phyloP scores from a whole-genome alignment of 106 monocot genomes.

The Apostasia ramifera region DNA sequence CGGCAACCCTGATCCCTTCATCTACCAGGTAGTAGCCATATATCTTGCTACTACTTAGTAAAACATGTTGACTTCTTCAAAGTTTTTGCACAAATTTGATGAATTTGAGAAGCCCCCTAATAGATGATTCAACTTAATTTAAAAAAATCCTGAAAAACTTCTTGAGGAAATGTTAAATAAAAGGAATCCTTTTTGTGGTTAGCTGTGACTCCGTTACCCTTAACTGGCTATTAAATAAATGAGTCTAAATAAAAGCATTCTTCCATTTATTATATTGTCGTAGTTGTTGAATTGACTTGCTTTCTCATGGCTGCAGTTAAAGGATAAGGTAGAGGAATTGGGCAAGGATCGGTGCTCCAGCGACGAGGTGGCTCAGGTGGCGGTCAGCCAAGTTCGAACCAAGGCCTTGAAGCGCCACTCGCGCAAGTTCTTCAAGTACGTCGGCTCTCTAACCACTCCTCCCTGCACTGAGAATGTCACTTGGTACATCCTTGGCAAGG shows the following conservation, averaged over 20 bases:
- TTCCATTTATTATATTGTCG: background rate
- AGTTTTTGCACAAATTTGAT: no score
- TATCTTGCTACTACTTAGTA: no score
- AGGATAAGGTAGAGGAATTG: constrained; percentile 24
- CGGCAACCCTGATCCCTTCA: constrained; percentile 48
- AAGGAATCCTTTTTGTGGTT: no score
- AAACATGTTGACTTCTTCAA: no score
- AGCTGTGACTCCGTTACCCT: no score
- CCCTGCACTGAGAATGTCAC: constrained; percentile 75
- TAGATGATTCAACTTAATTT: no score
- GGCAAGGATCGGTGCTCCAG: constrained; percentile 6
- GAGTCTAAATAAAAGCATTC: background rate
- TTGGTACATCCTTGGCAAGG: constrained; percentile 76
- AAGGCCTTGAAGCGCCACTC: constrained; percentile 32
- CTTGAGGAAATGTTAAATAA: no score
- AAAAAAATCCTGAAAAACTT: no score
- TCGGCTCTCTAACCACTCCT: constrained; percentile 65
- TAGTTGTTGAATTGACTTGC: background rate
- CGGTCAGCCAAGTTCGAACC: constrained; percentile 23
- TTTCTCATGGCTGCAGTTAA: constrained; percentile 23
- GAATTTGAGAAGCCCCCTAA: no score
- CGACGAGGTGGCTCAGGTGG: constrained; percentile 22
- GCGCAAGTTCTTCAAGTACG: constrained; percentile 55
- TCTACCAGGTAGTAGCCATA: constrained; percentile 28
- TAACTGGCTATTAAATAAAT: background rate